phyloP scores from a whole-genome alignment of 176 grass and related monocot genomes.

The Zoysia pacifica region DNA sequence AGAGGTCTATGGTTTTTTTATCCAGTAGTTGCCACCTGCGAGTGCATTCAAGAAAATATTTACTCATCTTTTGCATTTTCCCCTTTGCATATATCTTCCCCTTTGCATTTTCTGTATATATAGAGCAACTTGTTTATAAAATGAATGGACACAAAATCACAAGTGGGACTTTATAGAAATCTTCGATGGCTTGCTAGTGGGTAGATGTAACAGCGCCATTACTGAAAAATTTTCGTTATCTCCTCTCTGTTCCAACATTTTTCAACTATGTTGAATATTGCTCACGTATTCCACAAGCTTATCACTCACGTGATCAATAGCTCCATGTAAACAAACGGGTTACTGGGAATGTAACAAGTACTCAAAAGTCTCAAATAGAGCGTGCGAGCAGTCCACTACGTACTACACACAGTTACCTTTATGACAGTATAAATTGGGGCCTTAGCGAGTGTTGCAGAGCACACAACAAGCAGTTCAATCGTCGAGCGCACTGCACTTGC shows the following conservation, averaged over 20 bases:
- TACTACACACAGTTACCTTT: conserved; percentile 7
- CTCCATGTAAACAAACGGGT: conserved; percentile 17
- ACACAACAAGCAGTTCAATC: neutral
- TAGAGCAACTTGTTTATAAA: neutral
- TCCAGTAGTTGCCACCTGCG: neutral
- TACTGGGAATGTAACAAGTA: conserved; percentile 42
- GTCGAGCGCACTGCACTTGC: neutral
- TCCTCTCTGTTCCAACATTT: conserved; percentile 4
- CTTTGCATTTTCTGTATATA: neutral
- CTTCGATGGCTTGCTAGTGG: conserved; percentile 18
- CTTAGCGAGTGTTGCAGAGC: neutral
- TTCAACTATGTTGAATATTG: conserved; percentile 10
- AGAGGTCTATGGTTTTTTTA: neutral
- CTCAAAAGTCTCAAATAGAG: neutral
- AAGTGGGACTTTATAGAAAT: conserved; percentile 26
- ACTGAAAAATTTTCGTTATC: neutral
- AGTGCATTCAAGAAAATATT: neutral
- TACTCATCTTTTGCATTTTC: neutral
- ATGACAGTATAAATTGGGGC: conserved; percentile 45
- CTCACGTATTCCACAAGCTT: neutral
- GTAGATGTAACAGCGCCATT: neutral
- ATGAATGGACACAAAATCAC: neutral
- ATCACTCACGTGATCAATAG: conserved; percentile 35
- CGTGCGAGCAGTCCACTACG: conserved; percentile 44
- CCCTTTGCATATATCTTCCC: neutral